Conservation (phyloP, 768 basidiomycete genomes). For the Boletus tomentosulus region DNA sequence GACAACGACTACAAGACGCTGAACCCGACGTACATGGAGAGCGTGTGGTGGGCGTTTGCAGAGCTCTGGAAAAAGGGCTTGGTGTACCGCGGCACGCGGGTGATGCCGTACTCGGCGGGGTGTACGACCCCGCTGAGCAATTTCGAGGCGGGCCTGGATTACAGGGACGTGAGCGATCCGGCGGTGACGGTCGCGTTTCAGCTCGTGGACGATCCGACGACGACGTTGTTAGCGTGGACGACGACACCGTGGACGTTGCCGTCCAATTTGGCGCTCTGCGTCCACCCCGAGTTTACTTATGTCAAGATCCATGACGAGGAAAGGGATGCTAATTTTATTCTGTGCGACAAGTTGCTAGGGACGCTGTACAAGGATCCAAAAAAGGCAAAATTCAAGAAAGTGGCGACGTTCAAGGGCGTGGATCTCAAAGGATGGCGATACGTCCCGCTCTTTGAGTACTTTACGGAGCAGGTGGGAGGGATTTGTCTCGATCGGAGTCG, state of each 20-base stretch:
- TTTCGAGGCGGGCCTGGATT: slow-evolving; percentile 92
- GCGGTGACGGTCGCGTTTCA: slow-evolving; percentile 93
- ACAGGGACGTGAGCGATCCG: slow-evolving; percentile 92
- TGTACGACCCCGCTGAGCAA: slow-evolving; percentile 95
- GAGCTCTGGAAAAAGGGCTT: slow-evolving; percentile 89
- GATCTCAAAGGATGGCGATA: slow-evolving; percentile 98
- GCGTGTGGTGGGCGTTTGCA: slow-evolving; percentile 98
- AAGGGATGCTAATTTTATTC: slow-evolving; percentile 82
- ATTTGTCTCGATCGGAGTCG: background rate
- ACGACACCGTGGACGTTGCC: slow-evolving; percentile 99
- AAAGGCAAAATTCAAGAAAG: slow-evolving; percentile 92
- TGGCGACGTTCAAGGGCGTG: slow-evolving; percentile 80
- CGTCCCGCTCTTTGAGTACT: slow-evolving; percentile 93
- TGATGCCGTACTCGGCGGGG: slow-evolving; percentile 98
- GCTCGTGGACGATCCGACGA: slow-evolving; percentile 87
- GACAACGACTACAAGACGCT: slow-evolving; percentile 99
- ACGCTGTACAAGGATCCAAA: slow-evolving; percentile 96
- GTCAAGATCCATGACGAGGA: slow-evolving; percentile 94
- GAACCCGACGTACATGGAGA: slow-evolving; percentile 92
- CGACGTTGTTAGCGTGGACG: slow-evolving; percentile 93
- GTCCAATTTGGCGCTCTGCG: slow-evolving; percentile 91
- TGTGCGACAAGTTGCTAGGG: slow-evolving; percentile 81
- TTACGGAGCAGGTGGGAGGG: slow-evolving; percentile 77
- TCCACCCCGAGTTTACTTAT: slow-evolving; percentile 94
- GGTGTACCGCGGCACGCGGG: slow-evolving; percentile 89